phyloP scores from a whole-genome alignment of 768 basidiomycete species.

The Russula griseocarnosa region DNA sequence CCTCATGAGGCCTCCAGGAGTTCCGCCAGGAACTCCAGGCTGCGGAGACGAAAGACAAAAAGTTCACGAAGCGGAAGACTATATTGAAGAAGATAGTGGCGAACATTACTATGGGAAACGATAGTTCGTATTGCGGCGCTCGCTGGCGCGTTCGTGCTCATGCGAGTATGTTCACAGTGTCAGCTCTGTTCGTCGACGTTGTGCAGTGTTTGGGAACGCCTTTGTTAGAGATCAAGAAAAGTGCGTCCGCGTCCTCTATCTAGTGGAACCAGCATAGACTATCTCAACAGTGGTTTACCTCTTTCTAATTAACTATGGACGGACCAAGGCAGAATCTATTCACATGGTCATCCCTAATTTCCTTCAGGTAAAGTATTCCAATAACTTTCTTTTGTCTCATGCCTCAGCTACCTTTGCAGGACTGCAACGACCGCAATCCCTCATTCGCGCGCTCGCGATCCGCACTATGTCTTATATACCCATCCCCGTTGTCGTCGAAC shows the following conservation, averaged over 20 bases:
- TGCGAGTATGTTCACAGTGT: constrained; percentile 55
- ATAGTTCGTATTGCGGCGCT: constrained; percentile 61
- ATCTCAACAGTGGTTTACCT: constrained; percentile 83
- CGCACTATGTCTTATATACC: constrained; percentile 99
- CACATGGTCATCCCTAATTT: constrained; percentile 36
- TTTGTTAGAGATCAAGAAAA: constrained; percentile 97
- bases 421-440: constrained; percentile 92
- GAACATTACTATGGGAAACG: constrained; percentile 99
- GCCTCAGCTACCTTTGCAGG: constrained; percentile 47
- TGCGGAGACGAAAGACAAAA: constrained; percentile 94
- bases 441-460: constrained; percentile 94
- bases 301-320: constrained; percentile 94
- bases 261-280: constrained; percentile 1
- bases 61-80: constrained; percentile 87
- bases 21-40: constrained; percentile 88
- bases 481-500: constrained; percentile 79
- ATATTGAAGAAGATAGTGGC: constrained; percentile 97
- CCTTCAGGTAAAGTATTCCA: constrained; percentile 23
- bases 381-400: background rate
- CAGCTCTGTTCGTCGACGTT: constrained; percentile 90
- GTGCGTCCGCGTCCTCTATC: constrained; percentile 45
- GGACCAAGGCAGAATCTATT: constrained; percentile 90
- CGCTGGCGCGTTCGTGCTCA: constrained; percentile 24
- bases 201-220: constrained; percentile 94
- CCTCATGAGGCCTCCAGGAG: constrained; percentile 49